Base-by-base conservation (phyloP, 1,284 basidiomycete species). In the Cryptococcus sp. region DNA sequence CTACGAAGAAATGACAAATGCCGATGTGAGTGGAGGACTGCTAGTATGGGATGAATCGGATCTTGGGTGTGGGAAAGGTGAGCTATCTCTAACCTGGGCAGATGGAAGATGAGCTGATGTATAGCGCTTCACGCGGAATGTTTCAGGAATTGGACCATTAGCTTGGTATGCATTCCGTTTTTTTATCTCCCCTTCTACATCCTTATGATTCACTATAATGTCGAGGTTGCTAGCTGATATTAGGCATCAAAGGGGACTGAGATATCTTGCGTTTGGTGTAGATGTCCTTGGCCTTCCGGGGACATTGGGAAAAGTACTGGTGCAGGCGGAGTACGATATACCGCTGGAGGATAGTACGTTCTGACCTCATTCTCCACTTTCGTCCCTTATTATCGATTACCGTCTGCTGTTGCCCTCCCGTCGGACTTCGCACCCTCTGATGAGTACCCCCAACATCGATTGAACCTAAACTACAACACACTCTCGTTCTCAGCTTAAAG, bases 241-340 rank as follows among this genome's bases (percentile, higher is more conserved):
- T 19, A 39, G 36, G 16, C 22, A 14, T 14, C 9, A 13, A 40
- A 55, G 50, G 51, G 49, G 0, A n/a, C 23, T 1, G 13, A 1
- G 3, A 48, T 54, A 11, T 55, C 51, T 7, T 59, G 57, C 46
- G 57, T 59, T 11, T 59, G 44, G 36, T 59, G 57, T 48, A 50
- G 54, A 7, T n/a, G 23, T 11, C 16, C 11, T 11, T 56, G 54
- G 54, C 22, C 36, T 21, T 16, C 19, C 13, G 21, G 7, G 21
- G 10, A 13, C 18, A 3, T n/a, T 10, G 21, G 28, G n/a, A 23
- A 41, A 16, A 18, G 31, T 13, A 19, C 36, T 4, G 16, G 0
- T 4, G 49, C 7, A 14, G 18, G 36, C 5, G 36, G 36, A 14
- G 36, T 19, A 14, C 16, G 14, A 19, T 39, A 39, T 19, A 39